Percentiles rank a stretch among this genome's conserved stretches.
These are phyloP conservation scores for Candida sp. DNA, from an alignment of 1,139 yeast species.

Conservation along the genomic window DNA sequence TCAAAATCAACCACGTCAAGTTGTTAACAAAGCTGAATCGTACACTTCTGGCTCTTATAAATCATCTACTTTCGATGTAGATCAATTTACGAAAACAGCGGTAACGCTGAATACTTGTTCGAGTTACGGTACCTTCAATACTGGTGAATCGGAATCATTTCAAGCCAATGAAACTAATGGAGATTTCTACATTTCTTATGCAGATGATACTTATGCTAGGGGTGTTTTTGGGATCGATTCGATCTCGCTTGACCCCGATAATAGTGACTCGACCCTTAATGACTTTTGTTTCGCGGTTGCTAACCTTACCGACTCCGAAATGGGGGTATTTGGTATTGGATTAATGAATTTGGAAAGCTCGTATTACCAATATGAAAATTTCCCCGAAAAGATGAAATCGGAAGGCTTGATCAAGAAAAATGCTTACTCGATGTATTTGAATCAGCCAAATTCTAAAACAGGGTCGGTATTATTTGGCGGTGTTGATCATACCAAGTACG, in stretches of 20 bases:
- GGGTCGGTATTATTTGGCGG: constrained; percentile 60
- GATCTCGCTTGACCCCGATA: constrained; percentile 15
- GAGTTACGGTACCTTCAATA: constrained; percentile 24
- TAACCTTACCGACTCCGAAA: constrained; percentile 32
- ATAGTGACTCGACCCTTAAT: constrained; percentile 23
- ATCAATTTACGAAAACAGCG: too few species aligned
- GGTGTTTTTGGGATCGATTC: constrained; percentile 67
- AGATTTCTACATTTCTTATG: constrained; percentile 31
- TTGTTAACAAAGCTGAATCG: too few species aligned
- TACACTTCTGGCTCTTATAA: too few species aligned
- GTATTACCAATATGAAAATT: constrained; percentile 19
- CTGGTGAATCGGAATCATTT: constrained; percentile 17
- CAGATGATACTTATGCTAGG: constrained; percentile 30
- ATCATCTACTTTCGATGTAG: too few species aligned
- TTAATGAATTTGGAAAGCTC: constrained; percentile 12
- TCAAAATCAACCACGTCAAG: constrained; percentile 2
- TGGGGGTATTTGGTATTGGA: constrained; percentile 49
- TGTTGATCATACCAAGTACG: constrained; percentile 48
- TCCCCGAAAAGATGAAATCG: constrained; percentile 23
- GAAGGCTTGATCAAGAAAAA: constrained; percentile 47
- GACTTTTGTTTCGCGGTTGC: constrained; percentile 50
- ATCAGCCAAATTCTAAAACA: constrained; percentile 17
- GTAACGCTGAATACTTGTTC: constrained; percentile 26
- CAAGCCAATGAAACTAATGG: neutral
- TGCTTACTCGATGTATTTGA: constrained; percentile 53